A percentile compares a stretch with the other conserved stretches of the same genome.
These are phyloP conservation scores for Apiospora saccharicola DNA, from an alignment of 2,329 filamentous ascomycete species.

Conservation along the genomic window DNA sequence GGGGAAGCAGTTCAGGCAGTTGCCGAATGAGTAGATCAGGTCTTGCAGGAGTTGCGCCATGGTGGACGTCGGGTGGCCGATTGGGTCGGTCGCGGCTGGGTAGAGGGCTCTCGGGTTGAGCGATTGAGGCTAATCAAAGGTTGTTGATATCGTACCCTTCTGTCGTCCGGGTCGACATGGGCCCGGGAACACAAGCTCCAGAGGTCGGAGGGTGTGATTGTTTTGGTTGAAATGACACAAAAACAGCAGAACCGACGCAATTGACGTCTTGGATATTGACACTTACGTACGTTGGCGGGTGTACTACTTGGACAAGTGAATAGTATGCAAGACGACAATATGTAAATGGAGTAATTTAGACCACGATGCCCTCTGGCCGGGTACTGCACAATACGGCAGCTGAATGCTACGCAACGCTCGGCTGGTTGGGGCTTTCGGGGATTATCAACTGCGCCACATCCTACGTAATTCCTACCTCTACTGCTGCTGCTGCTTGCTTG, in stretches of 20 bases:
- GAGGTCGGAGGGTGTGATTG: not conserved
- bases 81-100: not conserved
- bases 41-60: slow-evolving; percentile 91
- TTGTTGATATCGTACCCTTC: not conserved
- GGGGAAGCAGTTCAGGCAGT: slow-evolving; percentile 96
- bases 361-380: slow-evolving; percentile 1
- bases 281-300: not conserved
- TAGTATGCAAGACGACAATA: not conserved
- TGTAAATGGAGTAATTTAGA: slow-evolving; percentile 10
- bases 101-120: not conserved
- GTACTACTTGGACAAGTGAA: not conserved
- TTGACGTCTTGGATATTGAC: not conserved
- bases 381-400: not conserved
- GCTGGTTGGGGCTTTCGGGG: slow-evolving; percentile 13
- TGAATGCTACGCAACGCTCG: slow-evolving; percentile 13
- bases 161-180: slow-evolving; percentile 11
- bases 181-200: not conserved
- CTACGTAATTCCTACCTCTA: not conserved
- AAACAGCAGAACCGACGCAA: not conserved
- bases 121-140: not conserved
- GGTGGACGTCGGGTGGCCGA: not conserved
- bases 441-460: slow-evolving; percentile 16
- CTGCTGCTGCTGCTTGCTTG: not conserved
- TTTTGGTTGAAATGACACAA: not conserved
- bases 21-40: slow-evolving; percentile 88